Percentiles rank a stretch among this genome's conserved stretches.
Evolutionary conservation across 345 rosid genomes (phyloP).

Genomic region (Anastatica hierochuntica): DNA sequence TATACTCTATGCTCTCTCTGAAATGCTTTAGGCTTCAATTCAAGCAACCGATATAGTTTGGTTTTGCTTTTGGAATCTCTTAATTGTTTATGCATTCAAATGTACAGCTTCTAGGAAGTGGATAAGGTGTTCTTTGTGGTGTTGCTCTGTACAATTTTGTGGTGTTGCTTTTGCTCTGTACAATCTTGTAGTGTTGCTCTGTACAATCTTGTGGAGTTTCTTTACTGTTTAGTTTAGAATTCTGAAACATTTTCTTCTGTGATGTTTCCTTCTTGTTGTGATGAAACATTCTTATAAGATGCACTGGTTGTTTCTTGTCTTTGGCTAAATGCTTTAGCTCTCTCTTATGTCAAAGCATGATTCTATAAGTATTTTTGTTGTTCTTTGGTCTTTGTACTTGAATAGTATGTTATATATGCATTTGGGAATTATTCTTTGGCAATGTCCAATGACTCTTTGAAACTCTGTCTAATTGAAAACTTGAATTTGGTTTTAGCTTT

Average conservation of each 20-base stretch:
- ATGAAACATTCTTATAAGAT: background rate
- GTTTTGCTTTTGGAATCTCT: background rate
- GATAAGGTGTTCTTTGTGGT: conserved; percentile 11
- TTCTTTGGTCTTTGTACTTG: too few relatives aligned
- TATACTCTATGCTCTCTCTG: conserved; percentile 7
- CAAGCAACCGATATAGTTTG: background rate
- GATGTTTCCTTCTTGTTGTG: background rate
- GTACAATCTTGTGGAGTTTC: background rate
- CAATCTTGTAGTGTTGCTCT: too few relatives aligned
- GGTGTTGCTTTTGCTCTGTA: too few relatives aligned
- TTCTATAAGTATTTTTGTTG: too few relatives aligned
- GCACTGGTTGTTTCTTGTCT: background rate
- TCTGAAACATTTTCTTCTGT: conserved; percentile 1
- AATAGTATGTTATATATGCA: background rate
- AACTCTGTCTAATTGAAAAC: background rate
- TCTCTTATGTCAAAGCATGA: too few relatives aligned
- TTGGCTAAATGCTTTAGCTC: background rate
- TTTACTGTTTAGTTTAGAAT: background rate
- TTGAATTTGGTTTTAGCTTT: background rate
- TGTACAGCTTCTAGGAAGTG: background rate
- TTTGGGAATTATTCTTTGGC: too few relatives aligned
- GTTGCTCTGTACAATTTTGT: background rate
- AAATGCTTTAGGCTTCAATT: background rate
- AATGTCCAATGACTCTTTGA: too few relatives aligned
- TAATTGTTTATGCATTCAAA: background rate